Base-by-base conservation (phyloP, 2,329 filamentous ascomycete genomes). In the Phaeosphaeria sp. region DNA sequence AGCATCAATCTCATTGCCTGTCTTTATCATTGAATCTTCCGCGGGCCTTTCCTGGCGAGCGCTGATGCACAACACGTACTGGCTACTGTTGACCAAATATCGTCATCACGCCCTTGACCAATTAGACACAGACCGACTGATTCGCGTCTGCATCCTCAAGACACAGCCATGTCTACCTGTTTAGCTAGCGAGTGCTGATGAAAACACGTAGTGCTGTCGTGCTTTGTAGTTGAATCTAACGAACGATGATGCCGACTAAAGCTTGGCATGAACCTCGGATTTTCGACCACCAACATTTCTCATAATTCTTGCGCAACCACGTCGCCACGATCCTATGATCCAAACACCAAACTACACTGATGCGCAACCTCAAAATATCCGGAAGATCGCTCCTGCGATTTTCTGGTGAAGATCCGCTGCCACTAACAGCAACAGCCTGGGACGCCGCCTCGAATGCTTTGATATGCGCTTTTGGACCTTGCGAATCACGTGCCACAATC, bases 331-430 rank as follows among this genome's bases (percentile, higher is more conserved):
- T 22, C 13, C 27, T n/a, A n/a, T 39, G 36, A 50, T 46, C 25
- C 47, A 50, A 21, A 20, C n/a, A 46, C 10, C 21, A 42, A 9
- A n/a, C 33, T 42, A n/a, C 30, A 54, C 65, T 60, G 23, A 98
- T 98, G 94, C 90, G 92, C 75, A 98, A 97, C 78, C 84, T 98
- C 68, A 89, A 87, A 79, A 93, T 89, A 76, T 87, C 93, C 70
- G 87, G 85, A 73, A 89, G 91, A 75, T 84, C 85, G 67, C 72
- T 76, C 21, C 82, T 86, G 74, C 89, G 89, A 80, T 84, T 81
- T 66, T 82, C 88, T 63, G 82, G 84, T 52, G 77, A 72, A 54
- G 69, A 77, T 48, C 70, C 83, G 62, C 80, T 89, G 56, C 83
- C 85, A 62, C 82, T 95, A 70, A 90, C 91, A 52, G 89, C 92